A percentile compares a stretch with the other conserved stretches of the same genome.
phyloP scores from a whole-genome alignment of 768 basidiomycete genomes.

The Pholiota microspora region DNA sequence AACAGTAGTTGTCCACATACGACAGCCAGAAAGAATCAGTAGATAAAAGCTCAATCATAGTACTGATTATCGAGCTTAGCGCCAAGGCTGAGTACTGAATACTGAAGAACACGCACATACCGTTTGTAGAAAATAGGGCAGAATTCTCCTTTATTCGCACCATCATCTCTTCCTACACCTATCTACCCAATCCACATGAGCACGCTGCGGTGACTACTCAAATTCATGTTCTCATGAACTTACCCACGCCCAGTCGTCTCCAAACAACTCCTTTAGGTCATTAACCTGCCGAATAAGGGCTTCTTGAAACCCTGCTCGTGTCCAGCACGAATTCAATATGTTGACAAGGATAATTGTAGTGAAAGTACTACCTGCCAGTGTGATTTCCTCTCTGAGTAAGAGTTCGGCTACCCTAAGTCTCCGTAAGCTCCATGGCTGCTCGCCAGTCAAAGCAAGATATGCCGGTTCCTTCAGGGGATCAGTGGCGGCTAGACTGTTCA shows the following conservation, averaged over 20 bases:
- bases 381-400: constrained; percentile 31
- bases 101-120: constrained; percentile 18
- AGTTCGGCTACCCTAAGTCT: constrained; percentile 46
- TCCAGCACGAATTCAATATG: constrained; percentile 24
- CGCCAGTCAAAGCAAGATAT: constrained; percentile 32
- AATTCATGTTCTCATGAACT: constrained; percentile 9
- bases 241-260: constrained; percentile 53
- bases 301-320: constrained; percentile 55
- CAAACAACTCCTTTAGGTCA: constrained; percentile 55
- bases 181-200: constrained; percentile 28
- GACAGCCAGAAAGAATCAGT: constrained; percentile 47
- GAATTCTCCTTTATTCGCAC: constrained; percentile 53
- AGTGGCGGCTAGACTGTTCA: constrained; percentile 24
- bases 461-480: constrained; percentile 37
- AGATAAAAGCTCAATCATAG: not conserved
- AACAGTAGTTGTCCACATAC: too few species aligned
- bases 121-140: constrained; percentile 61
- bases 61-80: too few species aligned
- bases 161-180: constrained; percentile 65
- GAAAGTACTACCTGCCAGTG: not conserved
- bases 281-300: constrained; percentile 54
- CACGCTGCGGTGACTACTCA: not conserved
- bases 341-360: too few species aligned
- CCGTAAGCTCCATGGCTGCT: constrained; percentile 55
- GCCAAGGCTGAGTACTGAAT: not conserved